phyloP scores from a whole-genome alignment of 495 filamentous ascomycete species.

The Penicillium macrosclerotiorum region DNA sequence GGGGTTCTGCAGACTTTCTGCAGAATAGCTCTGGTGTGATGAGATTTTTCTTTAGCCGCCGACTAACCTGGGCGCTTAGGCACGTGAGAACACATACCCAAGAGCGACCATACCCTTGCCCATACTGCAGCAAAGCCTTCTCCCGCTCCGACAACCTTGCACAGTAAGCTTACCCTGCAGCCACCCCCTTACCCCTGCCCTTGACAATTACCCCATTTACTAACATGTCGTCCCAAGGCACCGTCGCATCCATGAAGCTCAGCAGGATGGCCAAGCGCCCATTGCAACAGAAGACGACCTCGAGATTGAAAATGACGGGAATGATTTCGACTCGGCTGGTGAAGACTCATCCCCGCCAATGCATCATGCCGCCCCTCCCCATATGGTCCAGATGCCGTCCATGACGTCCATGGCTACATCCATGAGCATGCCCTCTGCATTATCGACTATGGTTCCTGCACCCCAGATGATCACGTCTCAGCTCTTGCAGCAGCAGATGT shows the following conservation, averaged over 20 bases:
- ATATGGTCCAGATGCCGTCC: constrained; percentile 33
- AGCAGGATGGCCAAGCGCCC: constrained; percentile 61
- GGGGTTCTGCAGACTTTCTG: too few relatives aligned
- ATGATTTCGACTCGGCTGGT: constrained; percentile 71
- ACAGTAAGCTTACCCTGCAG: constrained; percentile 65
- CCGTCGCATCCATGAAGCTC: constrained; percentile 89
- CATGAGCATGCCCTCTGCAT: constrained; percentile 37
- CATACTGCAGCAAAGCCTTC: constrained; percentile 97
- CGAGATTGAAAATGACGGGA: constrained; percentile 67
- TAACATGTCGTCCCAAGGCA: constrained; percentile 57
- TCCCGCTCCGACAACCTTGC: constrained; percentile 97
- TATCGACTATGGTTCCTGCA: constrained; percentile 32
- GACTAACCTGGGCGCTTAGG: constrained; percentile 60
- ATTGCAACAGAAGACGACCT: constrained; percentile 71
- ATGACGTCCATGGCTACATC: constrained; percentile 41
- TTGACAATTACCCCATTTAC: constrained; percentile 4
- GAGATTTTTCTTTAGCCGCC: constrained; percentile 59
- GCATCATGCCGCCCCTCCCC: constrained; percentile 24
- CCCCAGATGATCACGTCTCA: constrained; percentile 48
- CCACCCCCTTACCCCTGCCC: too few relatives aligned
- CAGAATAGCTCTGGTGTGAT: constrained; percentile 18
- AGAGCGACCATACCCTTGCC: constrained; percentile 96
- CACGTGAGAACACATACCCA: constrained; percentile 99
- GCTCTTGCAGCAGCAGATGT: constrained; percentile 48
- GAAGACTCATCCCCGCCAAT: constrained; percentile 63